Percentiles rank a stretch among this genome's conserved stretches.
phyloP scores from a whole-genome alignment of 257 asterid species.

The Marsdenia floribunda region DNA sequence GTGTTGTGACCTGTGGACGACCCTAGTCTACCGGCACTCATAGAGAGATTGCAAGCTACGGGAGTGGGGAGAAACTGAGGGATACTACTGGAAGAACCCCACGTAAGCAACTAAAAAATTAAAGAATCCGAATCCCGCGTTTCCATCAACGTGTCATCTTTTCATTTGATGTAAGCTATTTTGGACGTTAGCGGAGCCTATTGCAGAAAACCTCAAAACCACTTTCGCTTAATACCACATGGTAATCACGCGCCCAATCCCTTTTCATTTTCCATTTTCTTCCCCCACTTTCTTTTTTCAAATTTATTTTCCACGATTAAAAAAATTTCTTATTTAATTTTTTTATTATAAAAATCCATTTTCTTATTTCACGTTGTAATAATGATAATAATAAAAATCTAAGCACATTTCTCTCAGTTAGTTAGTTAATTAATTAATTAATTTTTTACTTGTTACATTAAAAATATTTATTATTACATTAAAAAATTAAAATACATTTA shows the following conservation, averaged over 20 bases:
- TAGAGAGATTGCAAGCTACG: neutral
- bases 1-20: neutral
- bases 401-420: too few relatives aligned
- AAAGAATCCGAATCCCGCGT: neutral
- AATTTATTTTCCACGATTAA: too few relatives aligned
- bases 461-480: too few relatives aligned
- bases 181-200: neutral
- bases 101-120: neutral
- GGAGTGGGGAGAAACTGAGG: neutral
- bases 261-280: neutral
- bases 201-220: neutral
- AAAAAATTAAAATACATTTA: too few relatives aligned
- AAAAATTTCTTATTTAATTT: too few relatives aligned
- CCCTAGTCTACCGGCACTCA: neutral
- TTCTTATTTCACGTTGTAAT: too few relatives aligned
- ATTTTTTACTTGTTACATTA: too few relatives aligned
- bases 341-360: too few relatives aligned
- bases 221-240: neutral
- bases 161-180: neutral
- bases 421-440: too few relatives aligned
- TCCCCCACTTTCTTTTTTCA: neutral
- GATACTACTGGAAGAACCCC: neutral
- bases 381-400: too few relatives aligned
- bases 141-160: neutral
- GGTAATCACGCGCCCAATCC: too few relatives aligned